Evolutionary conservation across 2,329 filamentous ascomycete genomes (phyloP), one percentile per base, ranked within the genome.

Genomic region (Hypomyces rosellus): DNA sequence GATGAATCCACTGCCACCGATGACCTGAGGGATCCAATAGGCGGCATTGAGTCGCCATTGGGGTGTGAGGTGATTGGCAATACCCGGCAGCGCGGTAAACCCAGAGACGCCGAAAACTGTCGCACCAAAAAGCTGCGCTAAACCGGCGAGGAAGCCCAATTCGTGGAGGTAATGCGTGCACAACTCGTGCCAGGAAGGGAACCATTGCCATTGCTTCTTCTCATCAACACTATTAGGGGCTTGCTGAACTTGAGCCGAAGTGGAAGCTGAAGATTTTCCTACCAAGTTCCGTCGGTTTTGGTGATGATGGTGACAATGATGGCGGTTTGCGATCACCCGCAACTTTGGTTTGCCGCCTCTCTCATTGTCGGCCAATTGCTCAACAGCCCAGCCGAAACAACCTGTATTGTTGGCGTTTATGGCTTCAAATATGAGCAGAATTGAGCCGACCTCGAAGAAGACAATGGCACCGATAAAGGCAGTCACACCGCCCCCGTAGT

Each of bases 361-460:
- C 45, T 44, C 52, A 15, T 34, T 34, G 13, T 69, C 69, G 2
- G 78, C 38, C 0, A 71, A 71, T 18, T 72, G 71, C 55, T 85
- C 77, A 1, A 87, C 57, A 0, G 83, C 84, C 82, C 82, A 88
- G 3, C 84, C 84, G 61, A 87, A 87, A 62, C 84, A 88, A 12
- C 77, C 80, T 0, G 75, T 69, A 12, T 76, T 70, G 57, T 85
- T 81, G 59, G 82, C 80, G 61, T 88, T 88, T n/a, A 86, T 72
- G 3, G 84, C 84, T 63, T 88, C 84, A 2, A 85, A 67, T 64
- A 87, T 71, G 22, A 87, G 69, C 2, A 87, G 64, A 1, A 86
- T 60, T 34, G 79, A 81, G 0, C 83, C 84, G 4, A 84, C 48
- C 56, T 84, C 81, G 61, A 88, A 87, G 25, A 54, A 54, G 6